A percentile compares a stretch with the other conserved stretches of the same genome.
These are phyloP conservation scores for Trichoderma gamsii DNA, from an alignment of 495 filamentous ascomycete species.

Conservation along the genomic window DNA sequence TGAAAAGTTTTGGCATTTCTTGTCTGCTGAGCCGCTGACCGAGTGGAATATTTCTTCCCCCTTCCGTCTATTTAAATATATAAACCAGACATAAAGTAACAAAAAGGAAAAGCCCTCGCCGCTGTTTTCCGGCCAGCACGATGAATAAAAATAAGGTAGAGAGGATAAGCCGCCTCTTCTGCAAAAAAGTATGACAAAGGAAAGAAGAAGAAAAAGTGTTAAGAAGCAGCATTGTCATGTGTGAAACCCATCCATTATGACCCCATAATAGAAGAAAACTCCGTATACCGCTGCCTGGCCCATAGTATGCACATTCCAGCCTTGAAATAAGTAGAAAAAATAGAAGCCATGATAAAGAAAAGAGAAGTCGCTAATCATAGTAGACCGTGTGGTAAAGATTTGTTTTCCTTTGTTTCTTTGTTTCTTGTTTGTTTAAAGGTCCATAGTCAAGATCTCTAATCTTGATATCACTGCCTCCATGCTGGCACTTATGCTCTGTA, in stretches of 20 bases:
- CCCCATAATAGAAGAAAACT: neutral
- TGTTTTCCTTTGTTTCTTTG: neutral
- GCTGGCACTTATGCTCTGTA: conserved; percentile 36
- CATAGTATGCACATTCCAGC: neutral
- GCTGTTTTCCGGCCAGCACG: neutral
- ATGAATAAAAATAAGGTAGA: no score
- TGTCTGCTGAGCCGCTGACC: neutral
- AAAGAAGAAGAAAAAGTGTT: no score
- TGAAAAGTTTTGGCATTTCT: neutral
- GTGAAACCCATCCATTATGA: no score
- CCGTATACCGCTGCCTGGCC: neutral
- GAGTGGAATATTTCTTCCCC: neutral
- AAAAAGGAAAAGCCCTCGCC: neutral
- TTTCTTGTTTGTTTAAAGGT: conserved; percentile 26
- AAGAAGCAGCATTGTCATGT: no score
- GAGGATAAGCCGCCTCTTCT: no score
- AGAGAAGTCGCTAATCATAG: neutral
- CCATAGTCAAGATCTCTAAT: conserved; percentile 33
- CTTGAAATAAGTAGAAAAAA: neutral
- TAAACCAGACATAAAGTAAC: neutral
- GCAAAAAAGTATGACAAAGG: no score
- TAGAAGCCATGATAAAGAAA: neutral
- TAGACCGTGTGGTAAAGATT: neutral
- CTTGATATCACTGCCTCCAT: conserved; percentile 35
- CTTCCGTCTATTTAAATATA: neutral